Evolutionary conservation across 1,284 basidiomycete species (phyloP).

Genomic region (Tilletia indica): DNA sequence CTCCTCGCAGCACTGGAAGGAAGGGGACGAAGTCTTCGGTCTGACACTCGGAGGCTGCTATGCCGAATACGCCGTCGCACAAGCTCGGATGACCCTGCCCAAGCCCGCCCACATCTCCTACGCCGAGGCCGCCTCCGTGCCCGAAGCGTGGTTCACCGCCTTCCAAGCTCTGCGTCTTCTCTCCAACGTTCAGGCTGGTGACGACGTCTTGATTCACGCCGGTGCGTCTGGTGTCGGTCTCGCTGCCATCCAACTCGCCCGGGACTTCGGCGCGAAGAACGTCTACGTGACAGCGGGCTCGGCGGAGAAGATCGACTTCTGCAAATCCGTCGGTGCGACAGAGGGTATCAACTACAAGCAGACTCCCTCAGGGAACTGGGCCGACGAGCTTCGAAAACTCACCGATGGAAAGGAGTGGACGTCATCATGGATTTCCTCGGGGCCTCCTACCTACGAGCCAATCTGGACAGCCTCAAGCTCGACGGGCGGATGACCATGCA

Average conservation of each 20-base stretch:
- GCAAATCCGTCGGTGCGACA: constrained; percentile 67
- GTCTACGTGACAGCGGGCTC: constrained; percentile 71
- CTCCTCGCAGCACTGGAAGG: constrained; percentile 57
- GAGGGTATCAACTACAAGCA: constrained; percentile 74
- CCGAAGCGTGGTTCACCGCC: constrained; percentile 47
- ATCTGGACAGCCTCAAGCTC: constrained; percentile 71
- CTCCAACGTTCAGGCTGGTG: constrained; percentile 62
- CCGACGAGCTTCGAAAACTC: constrained; percentile 61
- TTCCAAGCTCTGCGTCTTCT: constrained; percentile 47
- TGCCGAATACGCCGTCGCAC: constrained; percentile 77
- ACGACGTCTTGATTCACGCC: constrained; percentile 81
- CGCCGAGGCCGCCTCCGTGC: constrained; percentile 64
- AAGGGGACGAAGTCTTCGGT: constrained; percentile 83
- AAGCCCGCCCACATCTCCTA: constrained; percentile 77
- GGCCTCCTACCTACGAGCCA: constrained; percentile 76
- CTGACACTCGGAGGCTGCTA: constrained; percentile 74
- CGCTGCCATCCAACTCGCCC: constrained; percentile 84
- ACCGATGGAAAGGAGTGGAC: constrained; percentile 61
- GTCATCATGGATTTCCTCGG: constrained; percentile 87
- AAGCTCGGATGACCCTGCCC: constrained; percentile 68
- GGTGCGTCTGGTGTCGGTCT: constrained; percentile 72
- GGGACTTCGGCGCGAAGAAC: constrained; percentile 64
- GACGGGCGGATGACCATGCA: constrained; percentile 78
- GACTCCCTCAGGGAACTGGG: constrained; percentile 68
- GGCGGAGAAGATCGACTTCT: constrained; percentile 76